Conservation (phyloP, 2,329 filamentous ascomycete species). For the Arachnopeziza araneosa region DNA sequence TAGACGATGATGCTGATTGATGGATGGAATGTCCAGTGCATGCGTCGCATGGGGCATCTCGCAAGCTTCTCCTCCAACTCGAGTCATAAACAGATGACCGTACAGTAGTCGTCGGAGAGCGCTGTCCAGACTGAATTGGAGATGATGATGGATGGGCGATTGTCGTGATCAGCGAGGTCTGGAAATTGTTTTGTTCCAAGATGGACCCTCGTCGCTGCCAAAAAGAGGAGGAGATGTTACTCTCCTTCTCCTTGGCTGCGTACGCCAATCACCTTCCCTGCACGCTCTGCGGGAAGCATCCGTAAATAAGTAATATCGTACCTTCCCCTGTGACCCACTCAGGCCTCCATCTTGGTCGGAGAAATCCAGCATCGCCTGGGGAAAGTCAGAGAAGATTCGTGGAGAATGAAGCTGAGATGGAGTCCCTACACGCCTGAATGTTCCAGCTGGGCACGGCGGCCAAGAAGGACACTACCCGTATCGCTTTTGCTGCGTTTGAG, state of each 20-base stretch:
- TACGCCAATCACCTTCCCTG: not conserved
- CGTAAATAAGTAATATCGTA: not conserved
- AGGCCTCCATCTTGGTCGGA: not conserved
- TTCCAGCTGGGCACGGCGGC: too few species aligned
- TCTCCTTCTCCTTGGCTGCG: not conserved
- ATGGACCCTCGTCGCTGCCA: not conserved
- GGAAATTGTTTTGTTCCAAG: too few species aligned
- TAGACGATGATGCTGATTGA: not conserved
- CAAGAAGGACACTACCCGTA: too few species aligned
- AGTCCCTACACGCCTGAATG: not conserved
- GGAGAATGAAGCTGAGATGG: not conserved
- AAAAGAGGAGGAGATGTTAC: not conserved
- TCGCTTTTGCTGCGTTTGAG: too few species aligned
- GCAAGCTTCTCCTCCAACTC: not conserved
- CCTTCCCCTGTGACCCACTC: not conserved
- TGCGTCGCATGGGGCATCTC: not conserved
- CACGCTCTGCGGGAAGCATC: not conserved
- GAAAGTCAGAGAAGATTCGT: not conserved
- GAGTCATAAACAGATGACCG: not conserved
- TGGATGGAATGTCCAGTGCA: not conserved
- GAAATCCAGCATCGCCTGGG: not conserved
- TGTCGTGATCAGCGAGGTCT: too few species aligned
- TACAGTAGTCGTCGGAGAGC: too few species aligned
- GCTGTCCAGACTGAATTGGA: too few species aligned
- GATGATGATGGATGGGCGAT: too few species aligned